phyloP scores from a whole-genome alignment of 352 stramenopile genomes.

The Phytophthora podocarpi region DNA sequence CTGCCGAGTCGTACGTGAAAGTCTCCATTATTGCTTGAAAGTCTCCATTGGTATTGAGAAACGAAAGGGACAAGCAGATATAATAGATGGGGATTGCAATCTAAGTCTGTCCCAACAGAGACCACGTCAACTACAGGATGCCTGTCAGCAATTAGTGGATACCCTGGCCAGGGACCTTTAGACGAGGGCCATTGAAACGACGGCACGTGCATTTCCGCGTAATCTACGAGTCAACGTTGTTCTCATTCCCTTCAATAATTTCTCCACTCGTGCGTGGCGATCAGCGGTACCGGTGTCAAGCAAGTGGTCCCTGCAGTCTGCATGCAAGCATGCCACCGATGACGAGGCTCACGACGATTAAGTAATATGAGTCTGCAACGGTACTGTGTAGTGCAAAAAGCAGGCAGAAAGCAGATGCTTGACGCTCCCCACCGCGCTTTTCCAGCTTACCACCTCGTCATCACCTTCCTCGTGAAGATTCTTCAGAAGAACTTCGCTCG shows the following conservation, averaged over 20 bases:
- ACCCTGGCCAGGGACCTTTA: too few relatives aligned
- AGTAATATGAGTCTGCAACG: conserved; percentile 26
- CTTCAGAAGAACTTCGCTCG: neutral
- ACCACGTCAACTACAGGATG: conserved; percentile 12
- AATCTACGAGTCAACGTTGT: too few relatives aligned
- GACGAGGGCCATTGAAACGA: neutral
- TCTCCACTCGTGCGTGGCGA: neutral
- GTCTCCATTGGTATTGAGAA: conserved; percentile 8
- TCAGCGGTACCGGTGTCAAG: conserved; percentile 21
- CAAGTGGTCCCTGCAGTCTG: conserved; percentile 5
- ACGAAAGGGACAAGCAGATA: neutral
- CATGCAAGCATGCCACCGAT: conserved; percentile 34
- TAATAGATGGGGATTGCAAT: conserved; percentile 11
- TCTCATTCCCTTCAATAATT: neutral
- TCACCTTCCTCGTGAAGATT: conserved; percentile 22
- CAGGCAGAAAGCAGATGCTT: conserved; percentile 5
- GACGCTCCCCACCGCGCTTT: conserved; percentile 16
- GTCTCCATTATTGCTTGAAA: conserved; percentile 1
- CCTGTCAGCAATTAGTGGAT: neutral
- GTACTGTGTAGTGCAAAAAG: conserved; percentile 1
- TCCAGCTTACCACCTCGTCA: conserved; percentile 19
- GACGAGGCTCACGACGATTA: conserved; percentile 19
- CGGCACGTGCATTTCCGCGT: conserved; percentile 15
- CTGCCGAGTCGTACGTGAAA: conserved; percentile 8
- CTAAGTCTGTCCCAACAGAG: neutral